phyloP scores from a whole-genome alignment of 75 land plant species.

The Pinus albicaulis region DNA sequence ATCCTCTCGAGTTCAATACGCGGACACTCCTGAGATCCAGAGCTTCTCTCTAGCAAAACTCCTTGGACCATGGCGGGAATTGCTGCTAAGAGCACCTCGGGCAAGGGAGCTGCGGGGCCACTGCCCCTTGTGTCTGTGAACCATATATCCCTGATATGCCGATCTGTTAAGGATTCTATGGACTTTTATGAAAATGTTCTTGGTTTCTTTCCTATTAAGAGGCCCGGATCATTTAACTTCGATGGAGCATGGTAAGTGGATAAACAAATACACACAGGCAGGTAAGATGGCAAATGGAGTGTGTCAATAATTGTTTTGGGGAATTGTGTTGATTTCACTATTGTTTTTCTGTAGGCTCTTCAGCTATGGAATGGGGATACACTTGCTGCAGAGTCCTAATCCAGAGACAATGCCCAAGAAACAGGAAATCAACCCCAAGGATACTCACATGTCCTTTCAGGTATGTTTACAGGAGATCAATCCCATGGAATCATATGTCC shows the following conservation, averaged over 20 bases:
- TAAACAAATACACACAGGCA: no score
- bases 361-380: conserved; percentile 36
- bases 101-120: not conserved
- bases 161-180: conserved; percentile 6
- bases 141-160: conserved; percentile 11
- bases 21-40: no score
- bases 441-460: conserved; percentile 71
- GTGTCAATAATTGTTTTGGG: no score
- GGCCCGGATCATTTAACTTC: conserved; percentile 33
- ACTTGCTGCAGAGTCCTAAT: conserved; percentile 23
- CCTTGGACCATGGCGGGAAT: no score
- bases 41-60: no score
- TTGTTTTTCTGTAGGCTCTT: conserved; percentile 19
- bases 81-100: no score
- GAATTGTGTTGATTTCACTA: no score
- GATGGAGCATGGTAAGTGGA: conserved; percentile 30
- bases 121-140: conserved; percentile 6
- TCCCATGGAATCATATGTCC: no score
- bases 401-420: conserved; percentile 14
- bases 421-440: conserved; percentile 26
- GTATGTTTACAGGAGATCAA: conserved; percentile 18
- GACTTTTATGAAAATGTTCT: conserved; percentile 31
- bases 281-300: no score
- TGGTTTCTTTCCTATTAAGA: conserved; percentile 25
- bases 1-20: no score